Conservation (phyloP, 2,329 filamentous ascomycete species). For the Calycina herbarum region DNA sequence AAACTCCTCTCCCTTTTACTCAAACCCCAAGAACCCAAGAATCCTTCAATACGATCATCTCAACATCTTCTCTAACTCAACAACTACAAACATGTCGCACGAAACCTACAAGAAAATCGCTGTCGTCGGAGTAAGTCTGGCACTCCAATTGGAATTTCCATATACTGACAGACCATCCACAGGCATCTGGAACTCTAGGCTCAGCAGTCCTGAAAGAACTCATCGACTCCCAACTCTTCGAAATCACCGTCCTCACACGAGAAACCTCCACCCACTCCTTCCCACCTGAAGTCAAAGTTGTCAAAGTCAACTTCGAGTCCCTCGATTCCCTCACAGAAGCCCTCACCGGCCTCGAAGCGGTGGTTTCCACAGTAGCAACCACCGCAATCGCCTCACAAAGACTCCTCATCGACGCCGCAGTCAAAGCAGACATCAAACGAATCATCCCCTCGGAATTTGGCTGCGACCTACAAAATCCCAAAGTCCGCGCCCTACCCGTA, state of each 20-base stretch:
- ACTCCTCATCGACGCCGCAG: constrained; percentile 56
- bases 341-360: constrained; percentile 57
- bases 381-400: constrained; percentile 44
- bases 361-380: constrained; percentile 49
- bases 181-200: constrained; percentile 30
- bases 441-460: constrained; percentile 61
- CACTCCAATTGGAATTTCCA: background rate
- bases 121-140: constrained; percentile 28
- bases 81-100: background rate
- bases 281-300: constrained; percentile 41
- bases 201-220: constrained; percentile 28
- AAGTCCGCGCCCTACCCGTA: constrained; percentile 46
- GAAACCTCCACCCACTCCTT: constrained; percentile 23
- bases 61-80: background rate
- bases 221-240: constrained; percentile 37
- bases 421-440: constrained; percentile 58
- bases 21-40: background rate
- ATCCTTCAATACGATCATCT: background rate
- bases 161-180: constrained; percentile 4
- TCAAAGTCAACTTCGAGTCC: constrained; percentile 47
- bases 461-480: constrained; percentile 42
- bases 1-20: background rate
- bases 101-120: constrained; percentile 27
- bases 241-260: constrained; percentile 51
- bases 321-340: constrained; percentile 44